Percentiles rank a stretch among this genome's conserved stretches.
These are phyloP conservation scores for Venturia nashicola DNA, from an alignment of 2,329 filamentous ascomycete species.

Conservation along the genomic window DNA sequence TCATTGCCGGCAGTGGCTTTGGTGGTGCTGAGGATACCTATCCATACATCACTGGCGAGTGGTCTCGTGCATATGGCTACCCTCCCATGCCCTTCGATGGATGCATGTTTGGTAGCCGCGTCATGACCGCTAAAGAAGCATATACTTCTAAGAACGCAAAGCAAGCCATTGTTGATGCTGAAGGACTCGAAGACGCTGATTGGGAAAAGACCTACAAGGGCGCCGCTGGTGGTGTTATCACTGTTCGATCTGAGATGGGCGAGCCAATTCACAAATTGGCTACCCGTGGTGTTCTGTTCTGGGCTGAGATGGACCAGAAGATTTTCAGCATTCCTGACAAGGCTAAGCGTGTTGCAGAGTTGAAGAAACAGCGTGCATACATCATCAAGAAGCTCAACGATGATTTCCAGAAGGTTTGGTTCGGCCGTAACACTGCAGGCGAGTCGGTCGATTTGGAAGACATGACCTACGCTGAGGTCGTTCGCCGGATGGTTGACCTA, in stretches of 20 bases:
- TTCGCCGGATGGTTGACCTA: conserved; percentile 32
- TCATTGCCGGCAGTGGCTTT: conserved; percentile 36
- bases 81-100: conserved; percentile 37
- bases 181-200: conserved; percentile 29
- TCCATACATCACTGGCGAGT: conserved; percentile 33
- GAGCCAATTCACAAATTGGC: conserved; percentile 99
- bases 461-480: conserved; percentile 36
- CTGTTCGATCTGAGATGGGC: conserved; percentile 96
- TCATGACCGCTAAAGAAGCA: conserved; percentile 36
- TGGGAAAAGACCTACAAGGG: conserved; percentile 45
- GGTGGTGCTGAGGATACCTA: conserved; percentile 35
- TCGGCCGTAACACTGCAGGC: conserved; percentile 30
- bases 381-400: conserved; percentile 35
- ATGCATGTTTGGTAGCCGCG: conserved; percentile 32
- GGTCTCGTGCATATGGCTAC: conserved; percentile 31
- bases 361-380: conserved; percentile 32
- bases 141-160: conserved; percentile 32
- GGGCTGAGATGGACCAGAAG: conserved; percentile 98
- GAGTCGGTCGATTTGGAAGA: conserved; percentile 33
- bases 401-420: conserved; percentile 38
- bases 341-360: conserved; percentile 40
- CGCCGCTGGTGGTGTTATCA: conserved; percentile 84
- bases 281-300: conserved; percentile 89
- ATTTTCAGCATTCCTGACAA: conserved; percentile 86
- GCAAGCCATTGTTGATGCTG: conserved; percentile 31